These are phyloP conservation scores for Coemansia sp. DNA, from an alignment of 192 early-diverging fungal genomes.

Conservation along the genomic window DNA sequence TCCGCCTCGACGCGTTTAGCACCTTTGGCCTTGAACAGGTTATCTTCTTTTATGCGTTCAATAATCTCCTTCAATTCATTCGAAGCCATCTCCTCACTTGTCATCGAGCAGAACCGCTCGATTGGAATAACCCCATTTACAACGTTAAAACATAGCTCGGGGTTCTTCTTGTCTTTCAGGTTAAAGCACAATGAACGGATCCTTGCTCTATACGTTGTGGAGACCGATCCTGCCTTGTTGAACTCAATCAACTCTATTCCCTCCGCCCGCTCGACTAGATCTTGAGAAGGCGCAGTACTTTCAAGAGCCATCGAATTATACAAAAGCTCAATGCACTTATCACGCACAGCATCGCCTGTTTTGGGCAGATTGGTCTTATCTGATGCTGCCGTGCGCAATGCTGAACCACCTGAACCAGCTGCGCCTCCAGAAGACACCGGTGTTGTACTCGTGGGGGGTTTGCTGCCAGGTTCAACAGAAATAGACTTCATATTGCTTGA, in stretches of 20 bases:
- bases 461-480: background rate
- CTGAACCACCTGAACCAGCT: background rate
- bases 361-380: slow-evolving; percentile 40
- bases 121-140: slow-evolving; percentile 67
- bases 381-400: slow-evolving; percentile 38
- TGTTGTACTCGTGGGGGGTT: background rate
- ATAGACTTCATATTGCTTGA: background rate
- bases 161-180: slow-evolving; percentile 77
- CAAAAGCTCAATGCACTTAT: slow-evolving; percentile 79
- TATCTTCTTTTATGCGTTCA: slow-evolving; percentile 68
- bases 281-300: slow-evolving; percentile 53
- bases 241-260: slow-evolving; percentile 67
- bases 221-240: slow-evolving; percentile 54
- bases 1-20: slow-evolving; percentile 73
- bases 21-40: slow-evolving; percentile 75
- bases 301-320: slow-evolving; percentile 71
- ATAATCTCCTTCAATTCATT: slow-evolving; percentile 75
- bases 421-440: background rate
- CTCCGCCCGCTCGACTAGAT: slow-evolving; percentile 57
- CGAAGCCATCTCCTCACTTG: slow-evolving; percentile 89
- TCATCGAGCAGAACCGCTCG: slow-evolving; percentile 75
- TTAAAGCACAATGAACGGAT: slow-evolving; percentile 79
- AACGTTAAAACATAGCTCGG: slow-evolving; percentile 67
- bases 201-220: slow-evolving; percentile 68
- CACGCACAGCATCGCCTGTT: slow-evolving; percentile 66